Evolutionary conservation across 148 eudicot species (phyloP).

Genomic region (Vaccinium macrocarpon): DNA sequence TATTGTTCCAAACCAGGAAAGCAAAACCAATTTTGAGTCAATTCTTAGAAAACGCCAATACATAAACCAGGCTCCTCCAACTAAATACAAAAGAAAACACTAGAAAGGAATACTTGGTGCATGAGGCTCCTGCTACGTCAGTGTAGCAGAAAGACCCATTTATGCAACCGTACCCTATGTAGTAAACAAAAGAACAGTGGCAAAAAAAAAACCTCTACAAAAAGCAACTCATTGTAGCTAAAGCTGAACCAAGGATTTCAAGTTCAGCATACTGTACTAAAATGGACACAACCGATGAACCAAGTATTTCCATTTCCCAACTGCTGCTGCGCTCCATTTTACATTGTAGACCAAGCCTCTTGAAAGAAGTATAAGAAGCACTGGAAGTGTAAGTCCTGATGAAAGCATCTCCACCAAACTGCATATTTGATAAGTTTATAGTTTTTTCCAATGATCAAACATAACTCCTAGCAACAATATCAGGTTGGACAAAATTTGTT

Average conservation of each 20-base stretch:
- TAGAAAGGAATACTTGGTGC: no score
- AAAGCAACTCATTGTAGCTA: neutral
- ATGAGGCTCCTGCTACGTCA: no score
- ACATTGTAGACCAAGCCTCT: neutral
- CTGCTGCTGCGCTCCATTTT: neutral
- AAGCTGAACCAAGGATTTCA: neutral
- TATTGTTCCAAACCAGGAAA: no score
- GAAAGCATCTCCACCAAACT: neutral
- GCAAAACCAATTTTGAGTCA: no score
- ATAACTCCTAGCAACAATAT: neutral
- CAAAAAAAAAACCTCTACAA: neutral
- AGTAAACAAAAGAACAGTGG: neutral
- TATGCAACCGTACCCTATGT: no score
- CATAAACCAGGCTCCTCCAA: no score
- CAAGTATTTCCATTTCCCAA: neutral
- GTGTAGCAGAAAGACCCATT: no score
- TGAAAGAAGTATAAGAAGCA: neutral
- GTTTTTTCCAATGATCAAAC: neutral
- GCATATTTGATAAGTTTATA: no score
- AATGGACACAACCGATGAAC: neutral
- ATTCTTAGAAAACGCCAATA: no score
- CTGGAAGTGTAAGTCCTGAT: neutral
- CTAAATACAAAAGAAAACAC: no score
- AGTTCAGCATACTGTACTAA: neutral
- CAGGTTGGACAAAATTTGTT: neutral